Evolutionary conservation across 2,329 filamentous ascomycete genomes (phyloP), one percentile per base, ranked within the genome.

Genomic region (Hymenoscyphus scutula): DNA sequence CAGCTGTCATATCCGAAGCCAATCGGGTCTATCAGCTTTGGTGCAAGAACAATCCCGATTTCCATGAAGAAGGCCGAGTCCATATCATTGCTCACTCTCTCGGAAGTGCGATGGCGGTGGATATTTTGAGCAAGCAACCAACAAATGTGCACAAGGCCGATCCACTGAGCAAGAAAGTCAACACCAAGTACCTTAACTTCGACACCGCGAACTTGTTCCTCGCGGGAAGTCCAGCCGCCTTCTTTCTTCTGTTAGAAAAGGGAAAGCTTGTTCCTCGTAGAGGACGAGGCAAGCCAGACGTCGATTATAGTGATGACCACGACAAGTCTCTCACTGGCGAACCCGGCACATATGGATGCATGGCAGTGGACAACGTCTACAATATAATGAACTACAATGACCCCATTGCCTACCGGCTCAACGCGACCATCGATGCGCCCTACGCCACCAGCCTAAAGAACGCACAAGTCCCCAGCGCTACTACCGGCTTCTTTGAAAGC

Each of bases 21-120:
- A 99, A 99, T 72, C 86, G 94, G 5, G 91, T 99, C n/a, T 98
- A 97, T 74, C 86, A 90, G 19, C 82, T 98, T 1, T 99, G 95
- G 95, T 97, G 93, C 72, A 83, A 84, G 55, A 97, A 98, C 73
- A 98, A 99, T 66, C 90, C 92, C 0, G 90, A 88, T 0, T 99
- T 99, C 71, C 80, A 88, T 10, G 81, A 90, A 23, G 82, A 85
- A 64, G 95, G 95, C 6, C 88, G 91, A 8, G 92, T 98, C 0
- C 95, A 99, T 76, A 79, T 99, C 5, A 89, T 99, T 64, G 95
- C 90, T 0, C 95, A 99, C 74, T 97, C 93, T 0, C 83, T 99
- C 0, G 95, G 95, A 11, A 97, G 91, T 69, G 92, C 92, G 45
- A 98, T 99, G 91, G 89, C 93, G 2, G 80, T 97, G 41, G 95